These are phyloP conservation scores for Pythium diclinum DNA, from an alignment of 352 stramenopile genomes.

Conservation along the genomic window DNA sequence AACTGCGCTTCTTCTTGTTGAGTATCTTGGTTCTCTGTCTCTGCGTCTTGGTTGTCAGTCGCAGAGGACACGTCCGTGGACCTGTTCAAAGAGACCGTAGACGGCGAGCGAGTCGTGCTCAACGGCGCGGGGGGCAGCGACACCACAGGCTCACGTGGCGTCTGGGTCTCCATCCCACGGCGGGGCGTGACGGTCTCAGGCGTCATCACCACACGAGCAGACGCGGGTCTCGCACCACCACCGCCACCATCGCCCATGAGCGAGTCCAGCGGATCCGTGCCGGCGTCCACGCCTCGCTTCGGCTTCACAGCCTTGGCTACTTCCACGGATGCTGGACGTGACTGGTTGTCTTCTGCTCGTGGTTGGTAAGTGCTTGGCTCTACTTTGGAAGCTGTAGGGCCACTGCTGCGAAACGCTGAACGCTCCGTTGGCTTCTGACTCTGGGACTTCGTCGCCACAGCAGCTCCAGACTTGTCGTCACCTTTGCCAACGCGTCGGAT, in stretches of 20 bases:
- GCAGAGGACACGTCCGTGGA: not conserved
- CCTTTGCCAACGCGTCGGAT: slow-evolving; percentile 36
- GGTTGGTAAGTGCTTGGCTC: not conserved
- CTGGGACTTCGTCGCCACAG: not conserved
- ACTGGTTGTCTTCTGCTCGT: slow-evolving; percentile 12
- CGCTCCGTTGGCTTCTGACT: not conserved
- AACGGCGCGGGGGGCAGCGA: slow-evolving; percentile 36
- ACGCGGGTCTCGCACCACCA: not conserved
- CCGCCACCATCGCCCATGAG: slow-evolving; percentile 28
- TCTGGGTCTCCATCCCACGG: slow-evolving; percentile 55
- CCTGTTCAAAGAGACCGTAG: not conserved
- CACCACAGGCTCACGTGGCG: slow-evolving; percentile 14
- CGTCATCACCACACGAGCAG: not conserved
- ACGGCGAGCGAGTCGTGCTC: slow-evolving; percentile 4
- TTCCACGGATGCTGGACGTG: not conserved
- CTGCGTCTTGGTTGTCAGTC: slow-evolving; percentile 15
- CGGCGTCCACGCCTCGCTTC: slow-evolving; percentile 33
- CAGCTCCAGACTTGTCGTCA: not conserved
- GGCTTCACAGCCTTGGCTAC: not conserved
- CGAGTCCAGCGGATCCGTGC: slow-evolving; percentile 57
- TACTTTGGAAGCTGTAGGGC: not conserved
- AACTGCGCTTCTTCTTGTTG: slow-evolving; percentile 12
- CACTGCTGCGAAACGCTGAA: not conserved
- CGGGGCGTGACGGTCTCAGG: slow-evolving; percentile 7
- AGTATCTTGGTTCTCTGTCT: slow-evolving; percentile 7